Evolutionary conservation across 768 basidiomycete genomes (phyloP).

Genomic region (Naganishia antarctica): DNA sequence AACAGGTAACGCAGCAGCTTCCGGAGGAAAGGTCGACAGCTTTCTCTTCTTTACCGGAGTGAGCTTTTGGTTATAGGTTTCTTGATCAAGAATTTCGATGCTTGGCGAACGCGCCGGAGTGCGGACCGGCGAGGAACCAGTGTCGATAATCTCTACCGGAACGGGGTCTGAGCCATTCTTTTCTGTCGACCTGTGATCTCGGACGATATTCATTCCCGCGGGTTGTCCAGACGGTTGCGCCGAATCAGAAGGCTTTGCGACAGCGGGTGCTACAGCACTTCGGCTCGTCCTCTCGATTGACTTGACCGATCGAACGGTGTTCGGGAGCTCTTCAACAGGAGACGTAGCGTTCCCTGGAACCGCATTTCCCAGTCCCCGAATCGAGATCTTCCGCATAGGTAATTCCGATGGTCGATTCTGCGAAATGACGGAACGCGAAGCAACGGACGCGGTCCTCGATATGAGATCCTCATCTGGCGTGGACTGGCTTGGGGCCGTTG

Average conservation of each 20-base stretch:
- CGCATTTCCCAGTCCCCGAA: background rate
- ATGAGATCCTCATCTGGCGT: background rate
- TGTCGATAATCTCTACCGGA: background rate
- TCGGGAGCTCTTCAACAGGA: too few relatives aligned
- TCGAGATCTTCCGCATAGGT: too few relatives aligned
- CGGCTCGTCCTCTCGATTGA: too few relatives aligned
- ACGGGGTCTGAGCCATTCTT: background rate
- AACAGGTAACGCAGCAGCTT: too few relatives aligned
- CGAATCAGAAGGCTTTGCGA: too few relatives aligned
- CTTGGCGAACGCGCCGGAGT: constrained; percentile 1
- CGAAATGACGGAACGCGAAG: background rate
- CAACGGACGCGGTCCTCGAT: background rate
- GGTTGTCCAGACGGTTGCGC: background rate
- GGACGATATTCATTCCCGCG: background rate
- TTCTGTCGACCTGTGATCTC: background rate
- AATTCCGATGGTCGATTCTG: too few relatives aligned
- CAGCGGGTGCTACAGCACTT: too few relatives aligned
- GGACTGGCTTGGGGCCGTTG: background rate
- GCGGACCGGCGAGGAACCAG: background rate
- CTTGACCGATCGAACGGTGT: too few relatives aligned
- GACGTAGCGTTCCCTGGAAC: too few relatives aligned
- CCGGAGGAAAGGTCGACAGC: background rate
- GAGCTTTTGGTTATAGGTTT: background rate
- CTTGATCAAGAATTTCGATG: background rate
- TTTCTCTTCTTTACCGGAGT: constrained; percentile 5